Evolutionary conservation across 352 stramenopile species (phyloP), one percentile per base, ranked within the genome.

Genomic region (Globisporangium alternatum): DNA sequence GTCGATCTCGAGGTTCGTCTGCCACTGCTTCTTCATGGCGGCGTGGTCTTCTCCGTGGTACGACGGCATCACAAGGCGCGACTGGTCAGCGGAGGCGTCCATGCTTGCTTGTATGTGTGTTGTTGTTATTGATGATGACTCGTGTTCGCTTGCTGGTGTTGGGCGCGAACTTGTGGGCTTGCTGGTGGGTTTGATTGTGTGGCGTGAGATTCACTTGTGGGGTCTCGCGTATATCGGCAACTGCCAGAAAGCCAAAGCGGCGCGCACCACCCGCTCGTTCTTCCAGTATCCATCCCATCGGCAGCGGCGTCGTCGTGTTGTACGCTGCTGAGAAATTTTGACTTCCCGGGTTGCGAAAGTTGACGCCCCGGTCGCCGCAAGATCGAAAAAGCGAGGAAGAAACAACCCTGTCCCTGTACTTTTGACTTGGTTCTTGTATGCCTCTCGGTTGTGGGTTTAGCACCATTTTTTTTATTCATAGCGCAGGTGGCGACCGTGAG

Each of bases 1-100:
- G 61, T 85, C 77, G 65, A 85, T 85, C 70, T 85, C 77, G 54
- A 85, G 77, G 74, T 85, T 85, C 28, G 72, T 85, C 74, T 85
- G 77, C 49, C 77, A 78, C 72, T 82, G 72, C 70, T 85, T 82
- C 68, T 82, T 81, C 74, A 81, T 81, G 41, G 74, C 74, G 39
- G 69, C 74, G 59, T 81, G 74, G 62, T 79, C 71, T 59, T 77
- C 74, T 31, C 58, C 59, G 49, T 65, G 59, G 49, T 57, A 65
- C 17, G 59, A 65, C 9, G 59, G 59, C 47, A 65, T n/a, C 53
- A 77, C 61, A 44, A 62, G 19, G 45, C 64, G 57, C 44, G 51
- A 47, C 33, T 64, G 51, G 61, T 72, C 43, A 21, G 64, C 21
- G 44, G 62, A 66, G 70, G 74, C 76, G 73, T 71, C 70, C 73